A percentile compares a stretch with the other conserved stretches of the same genome.
Evolutionary conservation across 805 yeast genomes (phyloP).

Genomic region (Metschnikowia hibisci): DNA sequence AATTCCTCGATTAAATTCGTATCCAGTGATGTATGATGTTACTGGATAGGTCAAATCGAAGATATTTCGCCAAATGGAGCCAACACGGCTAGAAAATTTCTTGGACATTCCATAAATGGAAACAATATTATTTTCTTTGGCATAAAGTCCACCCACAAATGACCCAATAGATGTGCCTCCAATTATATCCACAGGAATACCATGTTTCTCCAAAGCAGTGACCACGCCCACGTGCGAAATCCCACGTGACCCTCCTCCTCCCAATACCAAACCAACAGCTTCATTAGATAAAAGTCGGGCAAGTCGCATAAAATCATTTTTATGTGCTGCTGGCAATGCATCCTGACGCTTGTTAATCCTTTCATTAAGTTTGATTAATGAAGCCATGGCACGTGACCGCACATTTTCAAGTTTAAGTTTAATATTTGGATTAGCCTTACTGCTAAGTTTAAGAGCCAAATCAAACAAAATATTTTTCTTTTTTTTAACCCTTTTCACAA

Average conservation of each 20-base stretch:
- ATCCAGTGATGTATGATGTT: conserved; percentile 94
- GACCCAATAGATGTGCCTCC: conserved; percentile 98
- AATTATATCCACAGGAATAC: conserved; percentile 87
- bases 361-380: conserved; percentile 25
- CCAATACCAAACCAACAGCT: conserved; percentile 89
- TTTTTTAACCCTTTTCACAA: conserved; percentile 17
- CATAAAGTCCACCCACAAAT: conserved; percentile 92
- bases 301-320: conserved; percentile 78
- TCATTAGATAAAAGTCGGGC: conserved; percentile 90
- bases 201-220: conserved; percentile 85
- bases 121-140: conserved; percentile 85
- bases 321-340: conserved; percentile 16
- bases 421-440: conserved; percentile 32
- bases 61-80: conserved; percentile 80
- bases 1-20: conserved; percentile 94
- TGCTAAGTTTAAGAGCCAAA: conserved; percentile 33
- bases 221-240: conserved; percentile 87
- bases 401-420: conserved; percentile 31
- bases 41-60: conserved; percentile 89
- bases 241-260: conserved; percentile 98
- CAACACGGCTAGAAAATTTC: conserved; percentile 75
- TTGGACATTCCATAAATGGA: conserved; percentile 89
- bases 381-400: conserved; percentile 26
- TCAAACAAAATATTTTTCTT: conserved; percentile 28
- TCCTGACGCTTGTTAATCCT: conserved; percentile 20